Evolutionary conservation across 176 grass and related monocot species (phyloP), one percentile per base, ranked within the genome.

Genomic region (Carex parvula): DNA sequence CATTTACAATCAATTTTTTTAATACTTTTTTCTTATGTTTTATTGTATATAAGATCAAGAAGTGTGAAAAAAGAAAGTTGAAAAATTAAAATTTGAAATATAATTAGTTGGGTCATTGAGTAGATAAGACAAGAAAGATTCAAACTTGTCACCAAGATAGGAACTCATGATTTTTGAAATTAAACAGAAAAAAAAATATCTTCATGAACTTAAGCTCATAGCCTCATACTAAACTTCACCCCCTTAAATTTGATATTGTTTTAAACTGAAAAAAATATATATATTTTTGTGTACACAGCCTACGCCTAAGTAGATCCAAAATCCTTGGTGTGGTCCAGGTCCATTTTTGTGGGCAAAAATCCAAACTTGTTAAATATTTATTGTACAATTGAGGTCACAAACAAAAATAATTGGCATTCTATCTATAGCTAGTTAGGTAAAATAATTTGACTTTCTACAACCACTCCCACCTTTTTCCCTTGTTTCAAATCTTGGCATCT

Each of bases 401-500:
- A 46, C 5, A 81, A 81, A n/a, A 81, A 3, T 4, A 39, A 7
- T 64, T 64, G 20, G 20, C 60, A 81, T 81, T 64, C 22, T 33
- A 44, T 44, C 39, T 41, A 42, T 63, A 41, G n/a, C 33, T 20
- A 62, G 32, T 62, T 81, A 62, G 20, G 55, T 81, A 81, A 62
- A 64, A 63, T 63, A 62, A 62, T 26, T 79, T 83, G 81, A 63
- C 60, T 53, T 55, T 48, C 3, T 46, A 44, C 59, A 33, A n/a
- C 32, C 17, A 32, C 54, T 41, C 20, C 11, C 33, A 81, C 56
- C 29, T 60, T 58, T 81, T 81, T 13, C 37, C 7, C 13, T 62
- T 15, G 3, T n/a, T 81, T 63, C 32, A 81, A 64, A 81, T 44
- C 79, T 81, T 44, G 59, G 79, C 59, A 64, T 81, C 20, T 81